A percentile compares a stretch with the other conserved stretches of the same genome.
Evolutionary conservation across 371 early-diverging fungal species (phyloP).

Genomic region (Mucor racemosus): DNA sequence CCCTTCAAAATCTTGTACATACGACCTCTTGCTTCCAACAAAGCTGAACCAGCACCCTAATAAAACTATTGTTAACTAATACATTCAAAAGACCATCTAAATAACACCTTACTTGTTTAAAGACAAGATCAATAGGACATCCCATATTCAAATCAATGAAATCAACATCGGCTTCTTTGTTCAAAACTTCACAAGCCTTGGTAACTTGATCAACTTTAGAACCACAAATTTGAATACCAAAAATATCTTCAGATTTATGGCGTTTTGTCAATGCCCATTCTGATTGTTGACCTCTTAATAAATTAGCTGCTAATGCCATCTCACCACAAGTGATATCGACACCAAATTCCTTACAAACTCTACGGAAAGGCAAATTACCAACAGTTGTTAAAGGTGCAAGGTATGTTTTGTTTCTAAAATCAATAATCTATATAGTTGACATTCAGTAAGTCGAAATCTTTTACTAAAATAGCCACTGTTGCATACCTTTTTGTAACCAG

Average conservation of each 20-base stretch:
- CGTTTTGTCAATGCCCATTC: constrained; percentile 92
- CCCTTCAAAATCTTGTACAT: constrained; percentile 80
- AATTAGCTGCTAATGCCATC: constrained; percentile 86
- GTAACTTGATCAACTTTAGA: constrained; percentile 68
- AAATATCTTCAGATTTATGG: constrained; percentile 88
- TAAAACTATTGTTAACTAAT: not conserved
- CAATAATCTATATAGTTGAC: constrained; percentile 52
- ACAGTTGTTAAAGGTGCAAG: constrained; percentile 95
- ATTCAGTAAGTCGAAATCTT: no score
- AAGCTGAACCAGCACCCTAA: constrained; percentile 83
- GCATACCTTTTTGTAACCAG: constrained; percentile 42
- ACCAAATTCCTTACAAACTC: constrained; percentile 91
- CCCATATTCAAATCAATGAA: constrained; percentile 97
- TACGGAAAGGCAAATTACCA: constrained; percentile 91
- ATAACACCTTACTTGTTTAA: constrained; percentile 51
- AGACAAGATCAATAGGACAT: constrained; percentile 93
- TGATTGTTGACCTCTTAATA: constrained; percentile 74
- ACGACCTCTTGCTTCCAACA: constrained; percentile 71
- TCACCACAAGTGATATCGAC: constrained; percentile 98
- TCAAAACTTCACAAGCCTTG: constrained; percentile 74
- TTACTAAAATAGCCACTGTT: not conserved
- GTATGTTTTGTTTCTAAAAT: constrained; percentile 89
- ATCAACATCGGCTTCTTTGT: constrained; percentile 74
- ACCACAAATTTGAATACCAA: constrained; percentile 91
- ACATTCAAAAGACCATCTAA: not conserved